These are phyloP conservation scores for Phytophthora brassicae DNA, from an alignment of 352 stramenopile species.

Conservation along the genomic window DNA sequence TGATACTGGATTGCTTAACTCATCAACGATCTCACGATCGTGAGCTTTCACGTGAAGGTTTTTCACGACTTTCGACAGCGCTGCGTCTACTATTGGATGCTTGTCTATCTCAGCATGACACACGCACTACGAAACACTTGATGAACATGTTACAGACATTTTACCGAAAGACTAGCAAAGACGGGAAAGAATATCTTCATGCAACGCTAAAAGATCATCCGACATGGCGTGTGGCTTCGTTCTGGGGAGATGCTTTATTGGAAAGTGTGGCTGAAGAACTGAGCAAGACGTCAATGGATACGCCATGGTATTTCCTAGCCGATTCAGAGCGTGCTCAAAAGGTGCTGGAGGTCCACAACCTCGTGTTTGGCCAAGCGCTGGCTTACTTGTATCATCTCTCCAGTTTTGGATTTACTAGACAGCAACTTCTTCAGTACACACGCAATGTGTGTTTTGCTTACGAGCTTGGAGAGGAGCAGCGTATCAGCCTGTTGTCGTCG, in stretches of 20 bases:
- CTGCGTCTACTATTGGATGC: conserved; percentile 67
- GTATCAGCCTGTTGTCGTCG: conserved; percentile 62
- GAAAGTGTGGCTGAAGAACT: conserved; percentile 79
- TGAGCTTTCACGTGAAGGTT: conserved; percentile 60
- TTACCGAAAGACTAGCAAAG: conserved; percentile 48
- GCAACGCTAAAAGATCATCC: conserved; percentile 50
- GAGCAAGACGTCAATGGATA: conserved; percentile 64
- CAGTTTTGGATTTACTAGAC: conserved; percentile 64
- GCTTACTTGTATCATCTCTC: conserved; percentile 80
- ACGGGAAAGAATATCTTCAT: conserved; percentile 65
- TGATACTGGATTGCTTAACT: conserved; percentile 64
- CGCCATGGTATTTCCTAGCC: conserved; percentile 67
- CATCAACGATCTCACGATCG: conserved; percentile 64
- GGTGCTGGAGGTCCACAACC: conserved; percentile 75
- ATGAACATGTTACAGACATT: conserved; percentile 90
- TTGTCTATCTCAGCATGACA: conserved; percentile 65
- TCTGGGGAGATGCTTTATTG: conserved; percentile 75
- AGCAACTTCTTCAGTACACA: conserved; percentile 73
- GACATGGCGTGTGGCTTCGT: conserved; percentile 67
- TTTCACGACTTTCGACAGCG: conserved; percentile 49
- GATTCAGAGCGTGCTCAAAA: conserved; percentile 63
- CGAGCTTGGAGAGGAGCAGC: conserved; percentile 78
- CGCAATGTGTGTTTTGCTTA: conserved; percentile 81
- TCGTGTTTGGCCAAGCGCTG: conserved; percentile 74
- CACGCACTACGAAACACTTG: conserved; percentile 61